Conservation (phyloP, 768 basidiomycete genomes). For the Flagelloscypha sp. region DNA sequence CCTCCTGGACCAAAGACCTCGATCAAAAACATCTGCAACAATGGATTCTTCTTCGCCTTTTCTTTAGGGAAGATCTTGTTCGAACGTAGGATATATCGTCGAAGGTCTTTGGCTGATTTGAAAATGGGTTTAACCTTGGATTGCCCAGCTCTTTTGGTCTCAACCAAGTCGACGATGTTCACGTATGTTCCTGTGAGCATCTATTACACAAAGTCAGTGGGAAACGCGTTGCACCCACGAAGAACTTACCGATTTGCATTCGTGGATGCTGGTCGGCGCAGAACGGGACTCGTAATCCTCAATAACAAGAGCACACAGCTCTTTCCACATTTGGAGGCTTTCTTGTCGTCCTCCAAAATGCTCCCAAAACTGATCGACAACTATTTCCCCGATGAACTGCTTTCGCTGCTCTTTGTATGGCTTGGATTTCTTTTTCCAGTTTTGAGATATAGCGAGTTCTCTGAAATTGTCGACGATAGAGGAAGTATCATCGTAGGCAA, state of each 20-base stretch:
- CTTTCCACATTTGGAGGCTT: conserved; percentile 11
- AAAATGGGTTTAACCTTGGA: conserved; percentile 8
- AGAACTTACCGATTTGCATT: conserved; percentile 8
- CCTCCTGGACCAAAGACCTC: too few relatives aligned
- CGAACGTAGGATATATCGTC: conserved; percentile 10
- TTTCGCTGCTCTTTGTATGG: conserved; percentile 9
- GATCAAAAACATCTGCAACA: conserved; percentile 13
- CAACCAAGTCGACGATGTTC: conserved; percentile 15
- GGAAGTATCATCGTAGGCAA: conserved; percentile 3
- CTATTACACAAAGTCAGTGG: conserved; percentile 1
- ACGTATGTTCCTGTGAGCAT: conserved; percentile 11
- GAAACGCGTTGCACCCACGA: not conserved
- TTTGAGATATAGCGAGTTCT: conserved; percentile 9
- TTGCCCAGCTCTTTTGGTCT: conserved; percentile 6
- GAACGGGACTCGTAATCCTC: conserved; percentile 1
- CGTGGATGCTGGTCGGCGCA: conserved; percentile 8
- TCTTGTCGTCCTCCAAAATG: conserved; percentile 8
- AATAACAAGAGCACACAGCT: conserved; percentile 10
- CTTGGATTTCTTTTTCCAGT: conserved; percentile 9
- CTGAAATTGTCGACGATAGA: conserved; percentile 10
- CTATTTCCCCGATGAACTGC: conserved; percentile 7
- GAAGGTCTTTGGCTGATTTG: conserved; percentile 1
- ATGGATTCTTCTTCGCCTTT: conserved; percentile 12
- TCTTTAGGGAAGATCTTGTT: conserved; percentile 11
- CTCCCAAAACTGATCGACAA: conserved; percentile 5